phyloP scores from a whole-genome alignment of 2,329 filamentous ascomycete species.

The Aspergillus novoparasiticus region DNA sequence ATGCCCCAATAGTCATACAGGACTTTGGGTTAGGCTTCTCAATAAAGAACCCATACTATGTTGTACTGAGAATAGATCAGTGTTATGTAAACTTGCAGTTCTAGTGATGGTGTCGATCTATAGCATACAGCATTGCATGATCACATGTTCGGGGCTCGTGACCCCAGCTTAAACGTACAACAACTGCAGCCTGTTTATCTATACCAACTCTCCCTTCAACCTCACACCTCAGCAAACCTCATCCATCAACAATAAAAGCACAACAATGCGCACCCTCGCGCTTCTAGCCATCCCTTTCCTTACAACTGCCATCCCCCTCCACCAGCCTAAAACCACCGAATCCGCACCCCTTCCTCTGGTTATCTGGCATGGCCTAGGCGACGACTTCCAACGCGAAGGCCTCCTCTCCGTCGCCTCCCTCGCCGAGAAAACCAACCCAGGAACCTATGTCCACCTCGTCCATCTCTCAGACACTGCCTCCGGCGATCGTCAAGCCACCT shows the following conservation, averaged over 20 bases:
- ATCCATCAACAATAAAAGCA: not conserved
- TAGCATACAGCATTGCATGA: not conserved
- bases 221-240: not conserved
- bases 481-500: slow-evolving; percentile 78
- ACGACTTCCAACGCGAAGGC: slow-evolving; percentile 71
- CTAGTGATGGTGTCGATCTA: not conserved
- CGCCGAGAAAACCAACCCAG: slow-evolving; percentile 72
- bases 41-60: too few species aligned
- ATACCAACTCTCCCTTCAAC: too few species aligned
- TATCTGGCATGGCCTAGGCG: slow-evolving; percentile 86
- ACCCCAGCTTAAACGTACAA: not conserved
- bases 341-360: slow-evolving; percentile 74
- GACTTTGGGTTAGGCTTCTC: too few species aligned
- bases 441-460: slow-evolving; percentile 81
- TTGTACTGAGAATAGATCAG: not conserved
- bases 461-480: slow-evolving; percentile 67
- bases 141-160: slow-evolving; percentile 2
- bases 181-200: not conserved
- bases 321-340: slow-evolving; percentile 26
- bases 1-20: too few species aligned
- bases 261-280: slow-evolving; percentile 7
- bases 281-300: slow-evolving; percentile 19
- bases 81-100: not conserved
- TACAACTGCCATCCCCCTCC: slow-evolving; percentile 21
- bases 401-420: slow-evolving; percentile 72